Percentiles rank a stretch among this genome's conserved stretches.
phyloP scores from a whole-genome alignment of 352 stramenopile species.

The Saprolegnia parasitica region DNA sequence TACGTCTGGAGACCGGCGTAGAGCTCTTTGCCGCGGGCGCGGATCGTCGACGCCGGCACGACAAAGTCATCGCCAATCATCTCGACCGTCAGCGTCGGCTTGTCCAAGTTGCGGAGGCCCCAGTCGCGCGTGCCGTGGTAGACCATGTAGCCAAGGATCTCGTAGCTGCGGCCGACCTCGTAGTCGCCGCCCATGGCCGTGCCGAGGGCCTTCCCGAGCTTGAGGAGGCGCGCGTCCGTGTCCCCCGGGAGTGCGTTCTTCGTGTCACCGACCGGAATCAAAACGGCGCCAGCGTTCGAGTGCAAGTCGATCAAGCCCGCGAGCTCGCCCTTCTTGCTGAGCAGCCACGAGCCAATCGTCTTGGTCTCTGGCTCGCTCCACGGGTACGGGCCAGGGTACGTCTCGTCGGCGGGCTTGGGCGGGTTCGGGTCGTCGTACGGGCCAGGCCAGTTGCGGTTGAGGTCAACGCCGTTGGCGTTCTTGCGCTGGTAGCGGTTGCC shows the following conservation, averaged over 20 bases:
- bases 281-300: neutral
- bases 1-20: constrained; percentile 57
- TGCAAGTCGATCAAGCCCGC: constrained; percentile 12
- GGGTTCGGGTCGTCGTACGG: constrained; percentile 55
- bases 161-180: neutral
- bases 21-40: constrained; percentile 46
- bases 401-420: constrained; percentile 41
- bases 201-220: neutral
- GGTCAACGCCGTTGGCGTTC: constrained; percentile 51
- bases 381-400: constrained; percentile 48
- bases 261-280: constrained; percentile 3
- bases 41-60: constrained; percentile 53
- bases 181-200: constrained; percentile 8
- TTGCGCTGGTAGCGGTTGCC: constrained; percentile 35
- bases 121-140: neutral
- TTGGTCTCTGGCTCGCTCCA: constrained; percentile 55
- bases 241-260: neutral
- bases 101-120: constrained; percentile 43
- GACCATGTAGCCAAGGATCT: neutral
- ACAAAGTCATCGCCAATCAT: constrained; percentile 66
- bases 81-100: constrained; percentile 64
- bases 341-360: constrained; percentile 41
- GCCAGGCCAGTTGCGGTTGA: constrained; percentile 66
- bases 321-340: constrained; percentile 7
- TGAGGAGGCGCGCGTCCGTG: neutral